Base-by-base conservation (phyloP, 768 basidiomycete genomes). In the Cystobasidium tubakii region DNA sequence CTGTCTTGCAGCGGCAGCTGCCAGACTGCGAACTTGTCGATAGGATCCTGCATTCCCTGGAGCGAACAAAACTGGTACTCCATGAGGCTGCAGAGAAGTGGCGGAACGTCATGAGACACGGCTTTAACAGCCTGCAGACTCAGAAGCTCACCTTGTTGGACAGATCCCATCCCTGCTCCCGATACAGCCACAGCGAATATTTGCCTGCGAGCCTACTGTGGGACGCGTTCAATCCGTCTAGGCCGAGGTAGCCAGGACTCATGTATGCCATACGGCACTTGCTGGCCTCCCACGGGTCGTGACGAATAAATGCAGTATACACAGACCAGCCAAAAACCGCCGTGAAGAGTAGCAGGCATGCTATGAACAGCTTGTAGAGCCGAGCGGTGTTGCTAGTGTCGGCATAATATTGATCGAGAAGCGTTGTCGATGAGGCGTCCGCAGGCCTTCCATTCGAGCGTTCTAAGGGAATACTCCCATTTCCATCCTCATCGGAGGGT, bases 41-140 rank as follows among this genome's bases (percentile, higher is more conserved):
- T 90, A 93, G 1, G 91, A 94, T 4, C 96, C 96, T 27, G 95
- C 95, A 80, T 97, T 98, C 9, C 96, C 96, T 1, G 96, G 96
- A 53, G 98, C 89, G 83, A 97, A 99, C 33, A 99, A 84, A 33
- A 95, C 91, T n/a, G 96, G 96, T 21, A 86, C 79, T 44, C 92
- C 91, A 66, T 83, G 66, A 0, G 79, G 77, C 81, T 82, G 69
- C 10, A 23, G 39, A 21, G 27, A 33, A 21, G 27, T 34, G 42
- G 29, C 31, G 1, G 50, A 75, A 42, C 69, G 54, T 39, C 73
- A 33, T 50, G 42, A 27, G 53, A 2, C 13, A 69, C 9, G 13
- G 25, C 69, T 66, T 27, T 23, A 34, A 36, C 46, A 42, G 33
- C n/a, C n/a, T n/a, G n/a, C n/a, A 27, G 1, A 33, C 43, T 33